Evolutionary conservation across 83 land plant species (phyloP).

Genomic region (Picea abies): DNA sequence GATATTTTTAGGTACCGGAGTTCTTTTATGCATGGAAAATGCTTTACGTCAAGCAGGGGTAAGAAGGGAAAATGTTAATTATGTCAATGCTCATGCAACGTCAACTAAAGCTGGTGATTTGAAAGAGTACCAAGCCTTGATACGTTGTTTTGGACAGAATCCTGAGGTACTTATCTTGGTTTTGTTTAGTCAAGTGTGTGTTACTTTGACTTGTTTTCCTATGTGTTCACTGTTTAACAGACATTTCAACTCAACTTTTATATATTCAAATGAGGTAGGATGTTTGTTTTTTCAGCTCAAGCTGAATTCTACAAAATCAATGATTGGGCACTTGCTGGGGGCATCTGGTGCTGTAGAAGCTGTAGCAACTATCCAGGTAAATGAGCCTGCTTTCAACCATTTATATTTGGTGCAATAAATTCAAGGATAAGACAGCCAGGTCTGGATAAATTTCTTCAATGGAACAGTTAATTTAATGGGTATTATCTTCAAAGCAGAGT

Average conservation of each 20-base stretch:
- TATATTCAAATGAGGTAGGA: neutral
- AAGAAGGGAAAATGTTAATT: conserved; percentile 75
- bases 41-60: conserved; percentile 85
- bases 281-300: conserved; percentile 52
- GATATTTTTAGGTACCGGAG: conserved; percentile 60
- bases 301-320: conserved; percentile 94
- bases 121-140: conserved; percentile 86
- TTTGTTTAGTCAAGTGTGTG: neutral
- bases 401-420: neutral
- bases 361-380: conserved; percentile 90
- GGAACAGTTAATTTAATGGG: neutral
- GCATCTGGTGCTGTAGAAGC: conserved; percentile 98
- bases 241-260: neutral
- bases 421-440: neutral
- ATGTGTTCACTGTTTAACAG: neutral
- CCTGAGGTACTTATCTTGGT: conserved; percentile 51
- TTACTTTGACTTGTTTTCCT: neutral
- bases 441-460: neutral
- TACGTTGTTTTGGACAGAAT: conserved; percentile 77
- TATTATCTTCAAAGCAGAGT: neutral
- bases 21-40: conserved; percentile 88
- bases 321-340: conserved; percentile 94
- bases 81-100: conserved; percentile 97
- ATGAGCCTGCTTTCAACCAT: neutral
- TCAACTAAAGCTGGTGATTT: conserved; percentile 88